Base-by-base conservation (phyloP, 805 yeast species). In the Pichia californica region DNA sequence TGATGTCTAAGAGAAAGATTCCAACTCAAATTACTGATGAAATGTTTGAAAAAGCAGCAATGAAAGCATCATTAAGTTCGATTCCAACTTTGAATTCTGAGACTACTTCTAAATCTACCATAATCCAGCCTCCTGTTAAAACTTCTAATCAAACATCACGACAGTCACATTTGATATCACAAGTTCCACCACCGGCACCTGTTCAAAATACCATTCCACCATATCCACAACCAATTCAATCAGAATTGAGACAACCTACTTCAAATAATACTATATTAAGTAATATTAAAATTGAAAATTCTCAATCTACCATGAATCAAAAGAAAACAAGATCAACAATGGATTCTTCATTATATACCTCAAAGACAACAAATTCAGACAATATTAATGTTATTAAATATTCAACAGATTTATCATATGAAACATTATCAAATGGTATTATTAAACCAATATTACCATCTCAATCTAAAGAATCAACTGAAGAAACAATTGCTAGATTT, bases 391-490 rank as follows among this genome's bases (percentile, higher is more conserved):
- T 48, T 25, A 37, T 51, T 16, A 49, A 46, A 38, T 51, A 49
- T 32, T 30, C 47, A 7, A 50, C 47, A 19, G 45, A 54, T 15
- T 13, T 43, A 7, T 52, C 60, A 9, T 59, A 37, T 40, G 52
- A 47, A 35, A 39, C 44, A 4, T 48, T 53, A n/a, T 31, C 51
- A 8, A 55, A 57, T 41, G 61, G 56, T 15, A 50, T 60, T 1
- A 51, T 56, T 35, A 58, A 58, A 35, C 64, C 61, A 10, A 52
- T 53, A 4, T 52, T 59, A 21, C 63, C 63, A 8, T 56, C 63
- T 2, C 52, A 59, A 45, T 57, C 64, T 0, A 48, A 48, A 7
- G 65, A 60, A 32, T 42, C 62, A 9, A 28, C 53, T 8, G 63
- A 57, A 7, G 38, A 40, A 9, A 36, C 54, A 1, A 52, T 64